Evolutionary conservation across 805 yeast species (phyloP), one percentile per base, ranked within the genome.

Genomic region (Ogataea minuta): DNA sequence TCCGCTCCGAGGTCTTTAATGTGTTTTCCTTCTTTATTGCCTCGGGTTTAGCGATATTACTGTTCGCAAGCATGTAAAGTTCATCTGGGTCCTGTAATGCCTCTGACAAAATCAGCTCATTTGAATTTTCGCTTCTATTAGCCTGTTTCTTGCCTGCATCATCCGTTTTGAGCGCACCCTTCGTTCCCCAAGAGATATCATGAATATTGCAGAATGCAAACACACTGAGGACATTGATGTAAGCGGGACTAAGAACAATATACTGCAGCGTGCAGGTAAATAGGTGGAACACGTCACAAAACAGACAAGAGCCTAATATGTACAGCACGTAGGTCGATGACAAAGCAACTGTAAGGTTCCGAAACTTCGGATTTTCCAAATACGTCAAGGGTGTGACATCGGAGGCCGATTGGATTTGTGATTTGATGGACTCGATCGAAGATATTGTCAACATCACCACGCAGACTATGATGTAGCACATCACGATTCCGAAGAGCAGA

Each of bases 101-200:
- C 29, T 56, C 62, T 6, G 63, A 58, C 21, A 61, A 40, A 10
- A 55, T 37, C 15, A 58, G 21, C 31, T 54, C 51, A 21, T 50
- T 49, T 5, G 43, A 14, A 13, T 31, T 43, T 14, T 36, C 44
- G 21, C 42, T 28, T 2, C 44, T 50, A 21, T 43, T 46, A 9
- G 60, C 60, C 41, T 95, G 95, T 52, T 89, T 73, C 58, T 72
- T 90, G 59, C 69, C 73, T 54, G 68, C 77, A 61, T 67, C 72
- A 55, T 71, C 84, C 2, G 35, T 42, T 59, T 78, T 75, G 4
- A 77, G 71, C 25, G 84, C 84, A 37, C 95, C 95, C 59, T 91
- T 87, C 3, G 96, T 91, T 63, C 97, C 97, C 97, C 98, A 90
- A 4, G 96, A 85, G 34, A 90, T 80, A 67, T 90, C 98, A 61